Conservation (phyloP, 2,329 filamentous ascomycete genomes). For the Phaeosphaeriaceae sp. region DNA sequence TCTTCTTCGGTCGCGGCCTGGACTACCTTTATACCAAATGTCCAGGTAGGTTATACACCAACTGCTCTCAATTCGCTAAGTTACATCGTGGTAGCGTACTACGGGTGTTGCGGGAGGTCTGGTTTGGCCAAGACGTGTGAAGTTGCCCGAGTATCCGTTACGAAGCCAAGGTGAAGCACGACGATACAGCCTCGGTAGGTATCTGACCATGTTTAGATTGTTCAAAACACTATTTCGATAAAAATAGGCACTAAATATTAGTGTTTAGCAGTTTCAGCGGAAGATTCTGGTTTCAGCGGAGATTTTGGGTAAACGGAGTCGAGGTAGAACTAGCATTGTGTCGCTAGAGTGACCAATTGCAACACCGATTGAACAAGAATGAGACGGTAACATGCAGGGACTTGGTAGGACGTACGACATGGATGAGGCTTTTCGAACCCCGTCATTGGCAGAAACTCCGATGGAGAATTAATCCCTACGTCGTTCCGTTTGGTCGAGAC, state of each 20-base stretch:
- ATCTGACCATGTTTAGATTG: constrained; percentile 9
- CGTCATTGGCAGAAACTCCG: constrained; percentile 2
- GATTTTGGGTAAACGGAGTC: neutral
- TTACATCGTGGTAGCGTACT: constrained; percentile 10
- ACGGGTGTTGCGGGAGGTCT: constrained; percentile 23
- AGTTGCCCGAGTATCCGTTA: constrained; percentile 21
- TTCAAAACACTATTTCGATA: constrained; percentile 36
- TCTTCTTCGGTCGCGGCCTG: constrained; percentile 24
- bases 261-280: constrained; percentile 25
- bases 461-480: neutral
- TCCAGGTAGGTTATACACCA: neutral
- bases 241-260: constrained; percentile 23
- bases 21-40: constrained; percentile 36
- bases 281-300: neutral
- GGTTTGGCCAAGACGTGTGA: constrained; percentile 42
- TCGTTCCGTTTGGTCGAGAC: neutral
- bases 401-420: constrained; percentile 1
- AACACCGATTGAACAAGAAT: constrained; percentile 3
- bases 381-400: constrained; percentile 20
- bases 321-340: constrained; percentile 7
- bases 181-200: constrained; percentile 16
- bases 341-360: constrained; percentile 10
- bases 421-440: constrained; percentile 4
- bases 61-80: constrained; percentile 1
- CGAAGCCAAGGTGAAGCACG: constrained; percentile 18